phyloP scores from a whole-genome alignment of 2,329 filamentous ascomycete species.

The Alternaria ethzedia region DNA sequence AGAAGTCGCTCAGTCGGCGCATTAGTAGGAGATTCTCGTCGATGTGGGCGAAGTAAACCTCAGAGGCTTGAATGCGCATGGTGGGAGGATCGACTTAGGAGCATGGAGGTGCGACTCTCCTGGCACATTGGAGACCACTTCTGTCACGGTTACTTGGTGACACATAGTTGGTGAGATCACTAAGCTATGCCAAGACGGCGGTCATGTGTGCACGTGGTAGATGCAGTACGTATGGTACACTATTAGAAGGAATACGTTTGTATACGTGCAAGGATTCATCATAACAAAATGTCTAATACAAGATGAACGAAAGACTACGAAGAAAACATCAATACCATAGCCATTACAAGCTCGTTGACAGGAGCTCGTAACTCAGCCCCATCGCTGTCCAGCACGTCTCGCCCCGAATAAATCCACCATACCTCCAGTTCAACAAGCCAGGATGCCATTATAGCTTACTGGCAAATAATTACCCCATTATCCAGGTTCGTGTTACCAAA shows the following conservation, averaged over 20 bases:
- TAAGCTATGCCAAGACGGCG: too few relatives aligned
- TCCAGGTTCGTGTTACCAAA: neutral
- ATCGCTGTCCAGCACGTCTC: neutral
- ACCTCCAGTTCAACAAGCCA: accelerated
- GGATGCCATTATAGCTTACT: accelerated
- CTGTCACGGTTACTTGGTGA: too few relatives aligned
- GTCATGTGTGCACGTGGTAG: too few relatives aligned
- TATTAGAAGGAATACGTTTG: too few relatives aligned
- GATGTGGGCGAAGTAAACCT: neutral
- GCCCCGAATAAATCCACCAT: neutral
- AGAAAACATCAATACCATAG: neutral
- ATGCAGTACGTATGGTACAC: too few relatives aligned
- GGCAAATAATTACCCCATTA: neutral
- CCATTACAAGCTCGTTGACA: neutral
- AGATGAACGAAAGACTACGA: neutral
- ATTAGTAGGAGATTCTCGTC: neutral
- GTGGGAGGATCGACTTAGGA: too few relatives aligned
- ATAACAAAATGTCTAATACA: neutral
- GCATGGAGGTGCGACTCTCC: too few relatives aligned
- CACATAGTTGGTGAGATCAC: too few relatives aligned
- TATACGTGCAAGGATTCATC: too few relatives aligned
- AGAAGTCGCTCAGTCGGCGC: neutral
- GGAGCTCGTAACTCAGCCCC: neutral
- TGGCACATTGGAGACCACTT: too few relatives aligned
- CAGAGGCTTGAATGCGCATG: too few relatives aligned